Percentiles rank a stretch among this genome's conserved stretches.
Evolutionary conservation across 768 basidiomycete species (phyloP).

Genomic region (Amanita phalloides): DNA sequence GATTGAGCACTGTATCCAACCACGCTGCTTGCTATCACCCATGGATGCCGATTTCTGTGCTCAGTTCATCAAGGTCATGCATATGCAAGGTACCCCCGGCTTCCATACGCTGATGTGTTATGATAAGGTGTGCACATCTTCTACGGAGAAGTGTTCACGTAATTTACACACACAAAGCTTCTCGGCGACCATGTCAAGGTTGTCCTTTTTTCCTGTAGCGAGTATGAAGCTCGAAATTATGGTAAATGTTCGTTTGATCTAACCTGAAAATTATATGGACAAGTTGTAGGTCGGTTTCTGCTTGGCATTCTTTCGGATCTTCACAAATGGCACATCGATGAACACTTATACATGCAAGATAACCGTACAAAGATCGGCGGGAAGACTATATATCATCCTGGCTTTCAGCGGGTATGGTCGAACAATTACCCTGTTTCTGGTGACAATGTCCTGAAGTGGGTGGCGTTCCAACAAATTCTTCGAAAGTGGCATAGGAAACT

Average conservation of each 20-base stretch:
- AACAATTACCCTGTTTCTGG: constrained; percentile 29
- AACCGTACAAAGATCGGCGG: constrained; percentile 57
- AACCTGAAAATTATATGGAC: constrained; percentile 1
- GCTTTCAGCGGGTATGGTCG: constrained; percentile 46
- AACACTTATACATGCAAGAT: constrained; percentile 60
- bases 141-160: background rate
- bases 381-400: constrained; percentile 53
- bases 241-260: constrained; percentile 33
- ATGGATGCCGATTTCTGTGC: constrained; percentile 95
- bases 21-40: constrained; percentile 86
- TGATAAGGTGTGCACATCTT: constrained; percentile 46
- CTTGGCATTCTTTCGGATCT: constrained; percentile 70
- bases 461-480: constrained; percentile 55
- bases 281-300: constrained; percentile 69
- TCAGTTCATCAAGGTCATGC: constrained; percentile 81
- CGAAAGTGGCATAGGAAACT: constrained; percentile 83
- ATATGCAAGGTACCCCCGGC: constrained; percentile 78
- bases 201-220: constrained; percentile 87
- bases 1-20: constrained; percentile 88
- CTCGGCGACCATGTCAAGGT: constrained; percentile 78
- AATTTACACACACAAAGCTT: constrained; percentile 34
- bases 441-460: constrained; percentile 58
- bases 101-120: constrained; percentile 84
- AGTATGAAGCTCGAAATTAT: constrained; percentile 92
- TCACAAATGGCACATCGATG: constrained; percentile 70